phyloP scores from a whole-genome alignment of 108 stramenopile species.

The Cylindrotheca closterium region DNA sequence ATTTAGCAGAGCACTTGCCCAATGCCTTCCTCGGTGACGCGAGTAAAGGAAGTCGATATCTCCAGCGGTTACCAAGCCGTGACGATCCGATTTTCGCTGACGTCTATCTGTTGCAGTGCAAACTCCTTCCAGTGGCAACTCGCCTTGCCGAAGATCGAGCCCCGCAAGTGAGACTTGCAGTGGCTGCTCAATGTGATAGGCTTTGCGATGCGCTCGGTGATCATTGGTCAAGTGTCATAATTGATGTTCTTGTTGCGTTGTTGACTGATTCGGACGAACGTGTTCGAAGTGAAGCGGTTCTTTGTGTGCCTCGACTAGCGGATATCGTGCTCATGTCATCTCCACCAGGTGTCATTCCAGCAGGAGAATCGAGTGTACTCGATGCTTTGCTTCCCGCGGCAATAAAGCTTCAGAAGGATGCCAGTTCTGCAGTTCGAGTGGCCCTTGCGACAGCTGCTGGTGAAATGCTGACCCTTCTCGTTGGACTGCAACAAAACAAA shows the following conservation, averaged over 20 bases:
- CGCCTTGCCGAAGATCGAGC: constrained; percentile 84
- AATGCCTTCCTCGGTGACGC: constrained; percentile 90
- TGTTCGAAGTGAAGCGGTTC: constrained; percentile 81
- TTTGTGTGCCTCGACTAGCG: constrained; percentile 83
- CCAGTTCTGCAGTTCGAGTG: constrained; percentile 63
- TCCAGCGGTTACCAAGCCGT: constrained; percentile 76
- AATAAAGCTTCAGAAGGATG: constrained; percentile 77
- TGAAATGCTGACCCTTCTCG: constrained; percentile 78
- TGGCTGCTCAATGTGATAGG: constrained; percentile 88
- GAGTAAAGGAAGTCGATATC: constrained; percentile 78
- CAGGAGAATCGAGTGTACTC: constrained; percentile 59
- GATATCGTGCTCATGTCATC: constrained; percentile 58
- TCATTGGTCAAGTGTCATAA: constrained; percentile 90
- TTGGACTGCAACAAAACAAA: constrained; percentile 53
- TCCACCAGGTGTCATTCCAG: constrained; percentile 41
- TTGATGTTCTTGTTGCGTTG: constrained; percentile 81
- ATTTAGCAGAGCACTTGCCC: constrained; percentile 87
- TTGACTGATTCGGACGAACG: constrained; percentile 78
- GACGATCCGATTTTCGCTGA: constrained; percentile 85
- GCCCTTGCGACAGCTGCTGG: constrained; percentile 84
- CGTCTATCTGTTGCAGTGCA: constrained; percentile 88
- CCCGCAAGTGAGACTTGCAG: constrained; percentile 78
- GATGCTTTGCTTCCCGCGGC: constrained; percentile 81
- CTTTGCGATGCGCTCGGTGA: constrained; percentile 82
- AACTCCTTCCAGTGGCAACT: constrained; percentile 85